These are phyloP conservation scores for Colletotrichum sp. DNA, from an alignment of 2,329 filamentous ascomycete genomes.

Conservation along the genomic window DNA sequence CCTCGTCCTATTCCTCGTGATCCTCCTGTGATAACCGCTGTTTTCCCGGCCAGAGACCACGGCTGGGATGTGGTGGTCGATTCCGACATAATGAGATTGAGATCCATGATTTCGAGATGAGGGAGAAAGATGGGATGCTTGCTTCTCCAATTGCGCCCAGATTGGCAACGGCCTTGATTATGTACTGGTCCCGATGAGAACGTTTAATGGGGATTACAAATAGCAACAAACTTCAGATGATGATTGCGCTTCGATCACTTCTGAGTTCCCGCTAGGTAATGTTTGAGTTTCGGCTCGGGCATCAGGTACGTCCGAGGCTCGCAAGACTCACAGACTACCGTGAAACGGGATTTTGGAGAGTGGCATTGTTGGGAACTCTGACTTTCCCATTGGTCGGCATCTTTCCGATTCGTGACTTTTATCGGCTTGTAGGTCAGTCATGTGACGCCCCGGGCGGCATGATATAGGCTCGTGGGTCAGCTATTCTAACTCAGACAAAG, in stretches of 20 bases:
- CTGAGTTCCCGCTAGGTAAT: not conserved
- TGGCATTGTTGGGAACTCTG: not conserved
- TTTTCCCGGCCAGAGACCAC: conserved; percentile 1
- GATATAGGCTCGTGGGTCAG: not conserved
- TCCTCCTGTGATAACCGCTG: not conserved
- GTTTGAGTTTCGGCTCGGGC: not conserved
- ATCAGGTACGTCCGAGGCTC: not conserved
- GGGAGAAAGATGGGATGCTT: not conserved
- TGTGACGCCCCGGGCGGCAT: not conserved
- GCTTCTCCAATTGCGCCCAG: not conserved
- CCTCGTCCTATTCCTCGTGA: not conserved
- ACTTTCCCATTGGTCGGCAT: not conserved
- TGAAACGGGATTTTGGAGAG: not conserved
- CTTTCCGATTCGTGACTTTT: not conserved
- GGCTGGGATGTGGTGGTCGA: not conserved
- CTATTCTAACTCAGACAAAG: accelerated
- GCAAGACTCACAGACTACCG: not conserved
- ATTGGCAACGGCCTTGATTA: not conserved
- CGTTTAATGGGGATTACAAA: not conserved
- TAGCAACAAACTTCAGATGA: not conserved
- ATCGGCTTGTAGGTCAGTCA: not conserved
- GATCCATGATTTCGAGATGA: not conserved
- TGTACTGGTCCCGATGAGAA: not conserved
- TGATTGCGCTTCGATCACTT: not conserved
- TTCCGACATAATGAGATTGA: not conserved